Base-by-base conservation (phyloP, 148 eudicot genomes). In the Rheum nobile region DNA sequence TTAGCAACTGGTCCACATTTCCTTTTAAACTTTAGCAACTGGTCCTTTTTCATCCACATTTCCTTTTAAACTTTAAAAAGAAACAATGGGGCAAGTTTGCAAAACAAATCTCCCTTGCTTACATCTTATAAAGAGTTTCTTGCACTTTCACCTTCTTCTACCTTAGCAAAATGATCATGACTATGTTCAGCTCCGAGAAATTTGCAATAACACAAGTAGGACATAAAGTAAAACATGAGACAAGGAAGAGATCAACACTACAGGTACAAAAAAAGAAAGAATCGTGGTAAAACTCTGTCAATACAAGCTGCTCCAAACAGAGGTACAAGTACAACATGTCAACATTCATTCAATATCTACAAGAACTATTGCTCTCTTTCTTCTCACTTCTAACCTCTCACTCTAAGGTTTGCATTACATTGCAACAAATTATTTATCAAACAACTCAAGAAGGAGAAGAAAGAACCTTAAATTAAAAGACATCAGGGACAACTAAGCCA, bases 371-470 rank as follows among this genome's bases (percentile, higher is more conserved):
- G 0, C 13, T 31, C n/a, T 17, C 21, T 65, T 29, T 32, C 63
- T 55, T 8, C 12, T 55, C 55, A 59, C 2, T 24, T 34, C 13
- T 41, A 39, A 44, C 35, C 59, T 41, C 21, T 17, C 24, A 26
- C 21, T 44, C 35, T 24, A 71, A 0, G 22, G 28, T 31, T 47
- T 78, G 71, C 50, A 50, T 31, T 78, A 67, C 50, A 50, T 31
- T 63, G 24, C 28, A 61, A 77, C 76, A 84, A 73, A 34, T 84
- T 81, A 84, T 84, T 84, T 84, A 84, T 84, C 71, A 32, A 63
- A 81, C 87, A 81, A 79, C 75, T 73, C 81, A 82, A 72, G 43
- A 48, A 74, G 71, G 48, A 31, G 80, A 48, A 79, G 2, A 74
- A 67, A 72, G 46, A 41, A 76, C 70, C 39, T 32, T 34, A 22